These are phyloP conservation scores for Solanum bukasovii DNA, from an alignment of 257 asterid genomes.

Conservation along the genomic window DNA sequence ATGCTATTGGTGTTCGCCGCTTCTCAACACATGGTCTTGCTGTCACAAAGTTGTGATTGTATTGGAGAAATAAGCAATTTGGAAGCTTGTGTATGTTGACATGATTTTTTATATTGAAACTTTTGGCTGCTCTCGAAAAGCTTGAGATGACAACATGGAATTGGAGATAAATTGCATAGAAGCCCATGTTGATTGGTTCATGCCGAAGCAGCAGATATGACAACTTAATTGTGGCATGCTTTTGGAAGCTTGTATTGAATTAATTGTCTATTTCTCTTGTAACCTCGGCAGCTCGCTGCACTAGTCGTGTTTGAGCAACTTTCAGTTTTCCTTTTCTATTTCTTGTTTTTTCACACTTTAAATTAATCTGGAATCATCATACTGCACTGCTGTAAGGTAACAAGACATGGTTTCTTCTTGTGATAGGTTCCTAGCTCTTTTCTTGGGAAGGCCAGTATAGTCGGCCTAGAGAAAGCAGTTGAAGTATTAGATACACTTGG, in stretches of 20 bases:
- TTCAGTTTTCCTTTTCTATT: not conserved
- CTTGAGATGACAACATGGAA: not conserved
- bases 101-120: not conserved
- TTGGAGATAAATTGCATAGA: not conserved
- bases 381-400: not conserved
- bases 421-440: conserved; percentile 80
- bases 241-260: not conserved
- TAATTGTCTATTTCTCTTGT: not conserved
- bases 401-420: conserved; percentile 1
- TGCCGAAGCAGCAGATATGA: not conserved
- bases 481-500: conserved; percentile 95
- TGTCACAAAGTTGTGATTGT: not conserved
- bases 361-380: not conserved
- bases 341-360: not conserved
- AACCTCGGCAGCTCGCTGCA: not conserved
- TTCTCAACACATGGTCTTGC: not conserved
- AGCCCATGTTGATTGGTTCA: not conserved
- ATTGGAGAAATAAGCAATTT: not conserved
- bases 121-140: not conserved
- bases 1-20: not conserved
- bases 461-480: conserved; percentile 88
- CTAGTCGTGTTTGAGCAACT: not conserved
- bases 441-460: conserved; percentile 92
- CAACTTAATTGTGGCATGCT: not conserved
- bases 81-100: not conserved